Percentiles rank a stretch among this genome's conserved stretches.
phyloP scores from a whole-genome alignment of 2,329 filamentous ascomycete genomes.

The Penicillium polonicum region DNA sequence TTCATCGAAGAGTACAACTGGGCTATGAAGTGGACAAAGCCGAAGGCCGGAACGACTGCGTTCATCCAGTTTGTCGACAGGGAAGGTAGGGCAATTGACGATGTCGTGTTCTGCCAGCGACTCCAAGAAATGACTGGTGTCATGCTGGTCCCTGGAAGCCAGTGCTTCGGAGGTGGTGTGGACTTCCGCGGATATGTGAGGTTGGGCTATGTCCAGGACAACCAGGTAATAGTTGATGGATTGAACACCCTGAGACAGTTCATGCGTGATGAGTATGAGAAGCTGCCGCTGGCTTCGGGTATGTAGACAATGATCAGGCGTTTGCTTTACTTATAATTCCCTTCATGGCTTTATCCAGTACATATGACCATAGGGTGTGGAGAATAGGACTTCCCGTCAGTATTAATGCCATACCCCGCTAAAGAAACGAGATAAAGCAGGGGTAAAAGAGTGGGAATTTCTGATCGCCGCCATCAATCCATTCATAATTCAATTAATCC shows the following conservation, averaged over 20 bases:
- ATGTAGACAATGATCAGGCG: no score
- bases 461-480: no score
- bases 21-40: slow-evolving; percentile 65
- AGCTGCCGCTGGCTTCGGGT: slow-evolving; percentile 19
- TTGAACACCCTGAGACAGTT: slow-evolving; percentile 55
- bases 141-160: slow-evolving; percentile 69
- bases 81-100: slow-evolving; percentile 62
- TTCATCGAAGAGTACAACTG: slow-evolving; percentile 62
- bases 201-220: slow-evolving; percentile 71
- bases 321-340: no score
- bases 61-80: slow-evolving; percentile 64
- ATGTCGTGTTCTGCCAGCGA: slow-evolving; percentile 65
- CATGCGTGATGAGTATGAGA: slow-evolving; percentile 54
- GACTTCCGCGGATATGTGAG: slow-evolving; percentile 73
- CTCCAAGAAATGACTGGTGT: slow-evolving; percentile 67
- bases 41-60: slow-evolving; percentile 72
- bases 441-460: no score
- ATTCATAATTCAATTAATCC: no score
- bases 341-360: no score
- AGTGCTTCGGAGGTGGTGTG: slow-evolving; percentile 64
- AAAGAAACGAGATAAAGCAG: no score
- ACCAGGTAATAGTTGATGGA: slow-evolving; percentile 63
- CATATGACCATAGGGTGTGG: no score
- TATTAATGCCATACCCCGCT: no score
- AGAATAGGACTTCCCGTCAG: no score